Conservation (phyloP, 148 eudicot species). For the Camellia lanceoleosa region DNA sequence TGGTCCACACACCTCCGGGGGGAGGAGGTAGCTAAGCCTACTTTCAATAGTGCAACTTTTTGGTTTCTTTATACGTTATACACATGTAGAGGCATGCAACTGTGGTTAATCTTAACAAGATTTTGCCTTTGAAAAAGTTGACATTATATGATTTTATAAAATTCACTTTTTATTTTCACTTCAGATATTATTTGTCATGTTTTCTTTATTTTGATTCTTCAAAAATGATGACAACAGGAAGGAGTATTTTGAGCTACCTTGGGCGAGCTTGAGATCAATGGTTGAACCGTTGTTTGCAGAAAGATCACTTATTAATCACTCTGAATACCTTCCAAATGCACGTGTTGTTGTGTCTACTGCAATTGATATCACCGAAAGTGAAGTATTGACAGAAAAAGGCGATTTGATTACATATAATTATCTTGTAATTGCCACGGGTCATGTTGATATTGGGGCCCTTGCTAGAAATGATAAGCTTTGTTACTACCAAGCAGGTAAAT, state of each 20-base stretch:
- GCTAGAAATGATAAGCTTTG: conserved; percentile 33
- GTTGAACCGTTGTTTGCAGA: conserved; percentile 32
- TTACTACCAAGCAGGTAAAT: conserved; percentile 39
- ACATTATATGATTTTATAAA: neutral
- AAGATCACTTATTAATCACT: conserved; percentile 37
- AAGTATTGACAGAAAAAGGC: conserved; percentile 38
- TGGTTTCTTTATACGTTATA: neutral
- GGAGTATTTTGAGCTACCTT: conserved; percentile 32
- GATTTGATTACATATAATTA: conserved; percentile 36
- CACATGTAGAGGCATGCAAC: neutral
- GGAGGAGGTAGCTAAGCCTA: too few relatives aligned
- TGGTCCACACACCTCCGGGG: too few relatives aligned
- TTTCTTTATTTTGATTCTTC: neutral
- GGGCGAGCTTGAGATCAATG: conserved; percentile 29
- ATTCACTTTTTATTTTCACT: neutral
- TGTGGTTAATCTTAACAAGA: neutral
- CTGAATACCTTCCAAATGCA: conserved; percentile 43
- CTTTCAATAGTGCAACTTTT: neutral
- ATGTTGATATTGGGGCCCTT: conserved; percentile 23
- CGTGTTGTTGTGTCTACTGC: conserved; percentile 40
- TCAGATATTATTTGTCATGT: neutral
- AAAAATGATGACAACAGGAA: conserved; percentile 22
- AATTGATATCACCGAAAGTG: conserved; percentile 25
- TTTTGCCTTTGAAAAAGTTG: neutral
- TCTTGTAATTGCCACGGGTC: conserved; percentile 55